Evolutionary conservation across 2,329 filamentous ascomycete species (phyloP).

Genomic region (Fusarium sp.): DNA sequence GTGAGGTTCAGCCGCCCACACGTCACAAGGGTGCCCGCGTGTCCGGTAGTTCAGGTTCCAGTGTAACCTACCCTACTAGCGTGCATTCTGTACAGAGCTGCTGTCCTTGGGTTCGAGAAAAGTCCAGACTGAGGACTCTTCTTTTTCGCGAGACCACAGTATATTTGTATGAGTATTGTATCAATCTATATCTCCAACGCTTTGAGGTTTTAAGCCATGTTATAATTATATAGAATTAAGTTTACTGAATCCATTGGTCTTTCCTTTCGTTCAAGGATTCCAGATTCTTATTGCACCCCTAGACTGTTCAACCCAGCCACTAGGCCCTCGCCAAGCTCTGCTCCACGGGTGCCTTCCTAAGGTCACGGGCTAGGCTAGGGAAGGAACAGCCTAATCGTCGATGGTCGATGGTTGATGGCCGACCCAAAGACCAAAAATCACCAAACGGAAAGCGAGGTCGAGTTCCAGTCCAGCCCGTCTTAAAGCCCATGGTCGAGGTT

Average conservation of each 20-base stretch:
- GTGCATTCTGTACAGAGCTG: background rate
- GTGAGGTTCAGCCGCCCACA: slow-evolving; percentile 7
- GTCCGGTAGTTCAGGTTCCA: slow-evolving; percentile 36
- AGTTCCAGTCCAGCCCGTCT: slow-evolving; percentile 14
- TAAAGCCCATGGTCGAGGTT: slow-evolving; percentile 10
- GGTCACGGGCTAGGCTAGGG: slow-evolving; percentile 21
- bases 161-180: background rate
- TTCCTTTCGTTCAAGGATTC: background rate
- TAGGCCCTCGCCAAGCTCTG: slow-evolving; percentile 17
- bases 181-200: background rate
- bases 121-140: background rate
- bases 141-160: background rate
- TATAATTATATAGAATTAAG: background rate
- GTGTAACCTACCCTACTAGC: slow-evolving; percentile 18
- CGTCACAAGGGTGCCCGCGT: slow-evolving; percentile 27
- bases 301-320: slow-evolving; percentile 1
- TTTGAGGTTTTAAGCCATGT: background rate
- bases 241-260: background rate
- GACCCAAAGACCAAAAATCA: slow-evolving; percentile 4
- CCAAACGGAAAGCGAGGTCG: slow-evolving; percentile 23
- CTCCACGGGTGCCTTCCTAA: slow-evolving; percentile 19
- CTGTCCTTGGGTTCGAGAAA: background rate
- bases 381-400: slow-evolving; percentile 22
- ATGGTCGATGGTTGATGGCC: slow-evolving; percentile 2
- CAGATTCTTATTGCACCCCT: background rate